Evolutionary conservation across 1,139 yeast genomes (phyloP).

Genomic region (Candida gigantensis): DNA sequence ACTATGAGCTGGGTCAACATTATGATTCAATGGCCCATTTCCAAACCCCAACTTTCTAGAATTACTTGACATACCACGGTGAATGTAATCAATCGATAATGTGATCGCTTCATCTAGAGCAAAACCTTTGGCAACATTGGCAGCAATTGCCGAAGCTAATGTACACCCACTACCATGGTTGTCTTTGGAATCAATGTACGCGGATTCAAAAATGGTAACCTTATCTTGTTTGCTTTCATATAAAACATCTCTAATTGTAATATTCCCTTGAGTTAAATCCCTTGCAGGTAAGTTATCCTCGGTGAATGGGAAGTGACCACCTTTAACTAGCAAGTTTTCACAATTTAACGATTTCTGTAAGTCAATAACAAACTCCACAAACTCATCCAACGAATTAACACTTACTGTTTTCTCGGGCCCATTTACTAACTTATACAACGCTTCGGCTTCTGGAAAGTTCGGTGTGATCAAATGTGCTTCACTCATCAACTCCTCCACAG

Average conservation of each 20-base stretch:
- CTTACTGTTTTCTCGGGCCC: conserved; percentile 6
- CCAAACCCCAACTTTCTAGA: conserved; percentile 52
- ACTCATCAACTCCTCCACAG: conserved; percentile 50
- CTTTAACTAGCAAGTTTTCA: conserved; percentile 67
- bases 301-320: conserved; percentile 73
- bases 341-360: conserved; percentile 48
- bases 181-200: conserved; percentile 48
- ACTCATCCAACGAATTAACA: conserved; percentile 16
- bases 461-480: conserved; percentile 74
- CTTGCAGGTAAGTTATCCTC: conserved; percentile 17
- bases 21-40: conserved; percentile 75
- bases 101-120: conserved; percentile 51
- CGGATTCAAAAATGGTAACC: conserved; percentile 50
- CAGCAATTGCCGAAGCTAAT: conserved; percentile 76
- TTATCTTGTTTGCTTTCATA: conserved; percentile 45
- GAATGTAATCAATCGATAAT: conserved; percentile 64
- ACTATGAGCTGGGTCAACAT: conserved; percentile 22
- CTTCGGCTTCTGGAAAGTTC: conserved; percentile 65
- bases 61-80: conserved; percentile 54
- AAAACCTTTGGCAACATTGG: conserved; percentile 62
- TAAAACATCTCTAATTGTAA: conserved; percentile 58
- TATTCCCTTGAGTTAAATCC: conserved; percentile 16
- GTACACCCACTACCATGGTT: conserved; percentile 96
- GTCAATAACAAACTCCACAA: conserved; percentile 36
- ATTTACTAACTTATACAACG: conserved; percentile 28